A percentile compares a stretch with the other conserved stretches of the same genome.
Evolutionary conservation across 2,329 filamentous ascomycete species (phyloP).

Genomic region (Talaromyces sp.): DNA sequence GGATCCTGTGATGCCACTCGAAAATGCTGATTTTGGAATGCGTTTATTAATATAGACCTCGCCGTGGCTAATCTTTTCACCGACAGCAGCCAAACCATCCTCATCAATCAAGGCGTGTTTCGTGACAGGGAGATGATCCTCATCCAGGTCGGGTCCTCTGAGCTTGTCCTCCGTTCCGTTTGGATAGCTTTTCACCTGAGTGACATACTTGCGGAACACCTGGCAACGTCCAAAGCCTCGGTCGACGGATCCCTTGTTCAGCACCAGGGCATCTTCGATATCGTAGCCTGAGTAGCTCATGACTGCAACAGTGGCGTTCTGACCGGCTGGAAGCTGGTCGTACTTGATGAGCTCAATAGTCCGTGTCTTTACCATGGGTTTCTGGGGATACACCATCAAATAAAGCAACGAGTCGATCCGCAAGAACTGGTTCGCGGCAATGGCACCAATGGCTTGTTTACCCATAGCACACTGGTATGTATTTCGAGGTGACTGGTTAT

Average conservation of each 20-base stretch:
- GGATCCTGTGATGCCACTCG: slow-evolving; percentile 57
- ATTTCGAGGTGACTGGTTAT: slow-evolving; percentile 97
- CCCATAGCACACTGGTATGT: slow-evolving; percentile 99
- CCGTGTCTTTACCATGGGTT: slow-evolving; percentile 94
- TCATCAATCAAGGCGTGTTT: slow-evolving; percentile 70
- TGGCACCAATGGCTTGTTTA: slow-evolving; percentile 98
- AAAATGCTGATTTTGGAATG: slow-evolving; percentile 70
- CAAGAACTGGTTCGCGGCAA: slow-evolving; percentile 96
- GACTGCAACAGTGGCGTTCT: slow-evolving; percentile 95
- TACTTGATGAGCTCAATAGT: slow-evolving; percentile 97
- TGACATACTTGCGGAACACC: slow-evolving; percentile 92
- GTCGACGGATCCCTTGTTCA: slow-evolving; percentile 95
- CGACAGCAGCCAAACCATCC: slow-evolving; percentile 88
- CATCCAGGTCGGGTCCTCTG: slow-evolving; percentile 56
- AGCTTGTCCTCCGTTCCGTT: slow-evolving; percentile 65
- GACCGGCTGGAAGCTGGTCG: slow-evolving; percentile 92
- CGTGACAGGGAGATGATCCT: slow-evolving; percentile 55
- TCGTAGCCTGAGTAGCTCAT: slow-evolving; percentile 99
- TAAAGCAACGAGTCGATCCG: slow-evolving; percentile 95
- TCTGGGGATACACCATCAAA: slow-evolving; percentile 94
- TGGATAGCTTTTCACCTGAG: slow-evolving; percentile 80
- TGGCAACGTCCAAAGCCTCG: slow-evolving; percentile 94
- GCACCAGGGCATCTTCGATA: slow-evolving; percentile 94
- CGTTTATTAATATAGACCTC: slow-evolving; percentile 91
- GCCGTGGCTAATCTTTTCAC: slow-evolving; percentile 68